phyloP scores from a whole-genome alignment of 1,139 yeast species.

The Candida sojae region DNA sequence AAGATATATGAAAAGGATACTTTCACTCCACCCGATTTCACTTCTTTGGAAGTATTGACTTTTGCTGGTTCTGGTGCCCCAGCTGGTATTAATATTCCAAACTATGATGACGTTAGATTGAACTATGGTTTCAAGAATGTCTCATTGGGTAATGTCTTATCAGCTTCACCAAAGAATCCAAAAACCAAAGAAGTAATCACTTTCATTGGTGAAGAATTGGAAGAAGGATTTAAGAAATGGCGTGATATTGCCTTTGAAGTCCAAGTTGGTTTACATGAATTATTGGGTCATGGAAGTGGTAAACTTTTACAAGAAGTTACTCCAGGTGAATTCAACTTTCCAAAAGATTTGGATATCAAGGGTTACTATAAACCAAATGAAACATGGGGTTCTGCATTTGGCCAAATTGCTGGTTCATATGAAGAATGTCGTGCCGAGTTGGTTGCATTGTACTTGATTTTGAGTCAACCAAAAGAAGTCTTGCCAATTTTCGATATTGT shows the following conservation, averaged over 20 bases:
- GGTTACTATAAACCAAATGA: constrained; percentile 78
- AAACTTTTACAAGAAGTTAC: constrained; percentile 68
- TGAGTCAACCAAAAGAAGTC: constrained; percentile 58
- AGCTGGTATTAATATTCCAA: constrained; percentile 91
- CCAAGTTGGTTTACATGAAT: constrained; percentile 89
- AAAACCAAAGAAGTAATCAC: constrained; percentile 68
- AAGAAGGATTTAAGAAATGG: constrained; percentile 64
- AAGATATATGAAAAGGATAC: constrained; percentile 72
- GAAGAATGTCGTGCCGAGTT: constrained; percentile 94
- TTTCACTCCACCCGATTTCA: constrained; percentile 91
- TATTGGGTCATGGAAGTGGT: constrained; percentile 92
- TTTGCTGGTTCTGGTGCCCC: constrained; percentile 91
- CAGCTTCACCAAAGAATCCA: constrained; percentile 65
- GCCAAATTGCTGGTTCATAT: constrained; percentile 78
- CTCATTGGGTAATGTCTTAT: constrained; percentile 80
- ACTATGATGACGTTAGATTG: constrained; percentile 84
- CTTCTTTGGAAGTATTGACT: constrained; percentile 84
- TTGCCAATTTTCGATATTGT: constrained; percentile 72
- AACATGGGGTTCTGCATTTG: constrained; percentile 88
- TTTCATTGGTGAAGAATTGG: constrained; percentile 56
- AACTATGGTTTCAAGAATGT: constrained; percentile 87
- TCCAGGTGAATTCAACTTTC: constrained; percentile 72
- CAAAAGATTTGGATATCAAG: constrained; percentile 65
- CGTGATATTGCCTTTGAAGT: constrained; percentile 86
- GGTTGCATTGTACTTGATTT: constrained; percentile 79